A percentile compares a stretch with the other conserved stretches of the same genome.
Evolutionary conservation across 768 basidiomycete species (phyloP).

Genomic region (Gautieria morchelliformis): DNA sequence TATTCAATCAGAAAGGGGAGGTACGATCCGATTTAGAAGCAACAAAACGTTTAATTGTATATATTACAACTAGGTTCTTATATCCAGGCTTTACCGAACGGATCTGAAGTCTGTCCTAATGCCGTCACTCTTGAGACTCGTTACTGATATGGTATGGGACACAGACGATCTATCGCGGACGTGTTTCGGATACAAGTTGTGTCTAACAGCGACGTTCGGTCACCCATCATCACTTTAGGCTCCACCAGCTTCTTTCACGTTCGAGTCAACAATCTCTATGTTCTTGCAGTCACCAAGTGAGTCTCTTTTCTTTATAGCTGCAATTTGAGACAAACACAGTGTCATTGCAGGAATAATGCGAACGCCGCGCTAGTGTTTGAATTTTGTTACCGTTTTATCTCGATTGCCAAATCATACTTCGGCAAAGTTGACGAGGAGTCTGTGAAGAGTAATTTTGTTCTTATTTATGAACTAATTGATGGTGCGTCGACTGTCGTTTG

Average conservation of each 20-base stretch:
- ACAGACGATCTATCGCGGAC: conserved; percentile 90
- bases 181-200: conserved; percentile 99
- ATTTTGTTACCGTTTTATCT: conserved; percentile 93
- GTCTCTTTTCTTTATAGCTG: conserved; percentile 15
- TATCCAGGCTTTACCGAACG: conserved; percentile 89
- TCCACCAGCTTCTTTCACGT: conserved; percentile 99
- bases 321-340: background rate
- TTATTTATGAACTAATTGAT: conserved; percentile 97
- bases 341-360: conserved; percentile 67
- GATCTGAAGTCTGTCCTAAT: conserved; percentile 89
- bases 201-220: conserved; percentile 92
- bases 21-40: conserved; percentile 32
- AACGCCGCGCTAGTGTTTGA: conserved; percentile 98
- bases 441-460: conserved; percentile 97
- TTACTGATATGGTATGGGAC: background rate
- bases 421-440: conserved; percentile 97
- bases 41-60: background rate
- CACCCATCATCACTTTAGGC: conserved; percentile 94
- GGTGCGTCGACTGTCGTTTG: conserved; percentile 38
- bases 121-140: conserved; percentile 1
- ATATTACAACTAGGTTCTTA: conserved; percentile 60
- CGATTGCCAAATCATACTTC: conserved; percentile 92
- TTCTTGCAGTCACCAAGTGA: conserved; percentile 93
- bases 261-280: conserved; percentile 87
- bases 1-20: conserved; percentile 99